A percentile compares a stretch with the other conserved stretches of the same genome.
phyloP scores from a whole-genome alignment of 1,139 yeast species.

The Taphrina communis region DNA sequence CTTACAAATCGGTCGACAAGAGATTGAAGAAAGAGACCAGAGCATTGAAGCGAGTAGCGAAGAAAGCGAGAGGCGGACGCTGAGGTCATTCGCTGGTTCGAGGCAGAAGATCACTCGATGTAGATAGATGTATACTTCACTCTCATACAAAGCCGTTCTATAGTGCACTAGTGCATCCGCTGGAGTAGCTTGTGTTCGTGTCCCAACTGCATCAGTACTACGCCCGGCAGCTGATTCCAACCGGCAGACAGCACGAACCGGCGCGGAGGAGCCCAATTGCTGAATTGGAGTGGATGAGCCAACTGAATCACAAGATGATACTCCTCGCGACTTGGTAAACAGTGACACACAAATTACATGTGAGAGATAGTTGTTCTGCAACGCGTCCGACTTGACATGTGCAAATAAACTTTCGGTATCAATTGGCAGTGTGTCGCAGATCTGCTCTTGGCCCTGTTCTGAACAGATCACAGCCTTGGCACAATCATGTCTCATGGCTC shows the following conservation, averaged over 20 bases:
- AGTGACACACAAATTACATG: not conserved
- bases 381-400: no score
- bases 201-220: not conserved
- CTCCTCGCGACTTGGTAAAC: not conserved
- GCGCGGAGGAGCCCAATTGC: conserved; percentile 4
- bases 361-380: no score
- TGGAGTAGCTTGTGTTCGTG: no score
- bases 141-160: no score
- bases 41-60: conserved; percentile 86
- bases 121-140: not conserved
- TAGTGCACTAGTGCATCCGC: no score
- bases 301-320: not conserved
- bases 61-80: conserved; percentile 50
- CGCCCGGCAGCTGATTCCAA: no score
- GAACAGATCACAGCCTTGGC: not conserved
- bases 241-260: not conserved
- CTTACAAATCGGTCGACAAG: conserved; percentile 99
- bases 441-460: not conserved
- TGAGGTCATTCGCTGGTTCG: not conserved
- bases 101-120: not conserved
- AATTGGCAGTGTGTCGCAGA: not conserved
- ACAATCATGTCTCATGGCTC: conserved; percentile 10
- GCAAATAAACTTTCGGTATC: not conserved
- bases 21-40: conserved; percentile 95
- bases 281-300: not conserved